Base-by-base conservation (phyloP, 1,139 yeast species). In the Zygotorulaspora mrakii region DNA sequence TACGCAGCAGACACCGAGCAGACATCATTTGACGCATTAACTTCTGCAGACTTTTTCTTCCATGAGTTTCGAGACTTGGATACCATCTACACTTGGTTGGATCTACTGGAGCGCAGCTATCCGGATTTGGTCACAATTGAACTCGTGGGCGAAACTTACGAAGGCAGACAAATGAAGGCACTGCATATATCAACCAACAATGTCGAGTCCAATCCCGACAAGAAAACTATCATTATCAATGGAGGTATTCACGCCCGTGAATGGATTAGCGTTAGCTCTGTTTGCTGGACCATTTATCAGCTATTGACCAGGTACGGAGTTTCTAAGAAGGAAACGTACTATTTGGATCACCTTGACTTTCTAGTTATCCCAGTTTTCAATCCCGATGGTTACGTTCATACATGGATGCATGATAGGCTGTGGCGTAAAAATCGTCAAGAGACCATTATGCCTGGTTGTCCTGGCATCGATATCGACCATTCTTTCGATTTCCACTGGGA, bases 161-260 rank as follows among this genome's bases (percentile, higher is more conserved):
- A 87, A 62, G 84, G 85, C 12, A 70, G 91, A 41, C 78, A 78
- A 17, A 70, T 80, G 55, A 76, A 75, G 37, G 84, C 84, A 0
- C 65, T 86, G 22, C 85, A 84, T 54, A 60, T 86, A 2, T 71
- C 74, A 2, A 74, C 74, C 24, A 57, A 58, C 10, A 55, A 56
- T 22, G 62, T 62, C 9, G 70, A 67, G n/a, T 52, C 61, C 25
- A 69, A 71, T 23, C 80, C 77, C 35, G 67, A 70, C 13, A 73
- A 76, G 54, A 80, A 78, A 56, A 83, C 94, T 0, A 73, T 88
- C 35, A 83, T 87, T 1, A 69, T 88, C 10, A 78, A 91, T 0
- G 89, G 91, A 14, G 96, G 95, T 1, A 73, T 82, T 2, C 96
- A 88, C 62, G 94, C 95, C 0, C 72, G 96, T 35, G 96, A 88